Conservation (phyloP, 108 stramenopile genomes). For the Fistulifera pelliculosa region DNA sequence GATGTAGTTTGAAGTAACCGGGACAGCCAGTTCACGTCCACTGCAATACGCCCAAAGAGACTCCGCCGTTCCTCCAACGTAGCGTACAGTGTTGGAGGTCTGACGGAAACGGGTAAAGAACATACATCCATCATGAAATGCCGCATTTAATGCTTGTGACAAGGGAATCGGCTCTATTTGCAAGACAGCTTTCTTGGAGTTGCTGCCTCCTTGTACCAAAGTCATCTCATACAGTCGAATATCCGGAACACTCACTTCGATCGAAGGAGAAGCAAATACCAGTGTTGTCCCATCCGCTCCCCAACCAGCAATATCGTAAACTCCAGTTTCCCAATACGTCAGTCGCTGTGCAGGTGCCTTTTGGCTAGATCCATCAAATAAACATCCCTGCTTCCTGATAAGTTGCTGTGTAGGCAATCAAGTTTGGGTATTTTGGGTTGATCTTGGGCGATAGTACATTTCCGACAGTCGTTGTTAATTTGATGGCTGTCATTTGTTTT, state of each 20-base stretch:
- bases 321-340: slow-evolving; percentile 29
- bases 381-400: slow-evolving; percentile 49
- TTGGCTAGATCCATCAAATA: slow-evolving; percentile 47
- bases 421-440: slow-evolving; percentile 32
- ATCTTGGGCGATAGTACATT: slow-evolving; percentile 50
- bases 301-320: slow-evolving; percentile 32
- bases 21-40: slow-evolving; percentile 20
- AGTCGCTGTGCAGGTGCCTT: slow-evolving; percentile 35
- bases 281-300: slow-evolving; percentile 28
- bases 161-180: slow-evolving; percentile 46
- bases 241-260: slow-evolving; percentile 42
- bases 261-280: slow-evolving; percentile 32
- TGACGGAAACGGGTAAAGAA: slow-evolving; percentile 59
- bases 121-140: slow-evolving; percentile 30
- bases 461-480: slow-evolving; percentile 56
- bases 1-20: slow-evolving; percentile 27
- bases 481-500: slow-evolving; percentile 22
- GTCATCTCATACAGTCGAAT: slow-evolving; percentile 41
- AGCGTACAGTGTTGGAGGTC: slow-evolving; percentile 35
- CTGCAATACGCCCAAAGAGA: slow-evolving; percentile 53
- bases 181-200: background rate
- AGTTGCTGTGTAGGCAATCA: slow-evolving; percentile 58
- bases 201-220: slow-evolving; percentile 9
- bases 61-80: slow-evolving; percentile 67
- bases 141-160: slow-evolving; percentile 51